Conservation (phyloP, 371 early-diverging fungal species). For the Apophysomyces variabilis region DNA sequence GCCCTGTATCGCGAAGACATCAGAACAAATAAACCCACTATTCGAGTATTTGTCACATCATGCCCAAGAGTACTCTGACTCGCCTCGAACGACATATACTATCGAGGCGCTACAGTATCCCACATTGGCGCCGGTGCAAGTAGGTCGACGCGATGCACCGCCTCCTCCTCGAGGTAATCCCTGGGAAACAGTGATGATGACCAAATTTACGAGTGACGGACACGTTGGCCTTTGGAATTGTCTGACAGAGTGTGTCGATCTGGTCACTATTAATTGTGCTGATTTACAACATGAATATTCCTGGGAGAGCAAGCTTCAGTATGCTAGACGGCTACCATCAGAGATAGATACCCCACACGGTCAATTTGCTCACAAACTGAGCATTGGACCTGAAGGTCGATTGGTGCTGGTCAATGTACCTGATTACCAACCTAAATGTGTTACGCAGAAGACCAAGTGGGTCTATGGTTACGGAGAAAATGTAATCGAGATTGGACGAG, state of each 20-base stretch:
- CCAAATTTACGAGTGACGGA: constrained; percentile 23
- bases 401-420: constrained; percentile 26
- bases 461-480: constrained; percentile 34
- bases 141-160: constrained; percentile 2
- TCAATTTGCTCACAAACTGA: constrained; percentile 32
- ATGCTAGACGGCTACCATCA: constrained; percentile 34
- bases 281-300: constrained; percentile 46
- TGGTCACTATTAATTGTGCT: constrained; percentile 32
- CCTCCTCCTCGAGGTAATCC: constrained; percentile 6
- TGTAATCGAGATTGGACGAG: constrained; percentile 41
- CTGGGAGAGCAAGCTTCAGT: constrained; percentile 47
- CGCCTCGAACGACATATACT: constrained; percentile 24
- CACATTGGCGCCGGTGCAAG: not conserved
- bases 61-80: constrained; percentile 18
- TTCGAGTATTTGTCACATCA: constrained; percentile 24
- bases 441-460: constrained; percentile 51
- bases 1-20: constrained; percentile 25
- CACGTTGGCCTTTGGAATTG: constrained; percentile 37
- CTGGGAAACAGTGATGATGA: constrained; percentile 13
- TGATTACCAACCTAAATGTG: constrained; percentile 28
- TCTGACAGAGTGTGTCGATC: constrained; percentile 33
- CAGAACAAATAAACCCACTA: constrained; percentile 20
- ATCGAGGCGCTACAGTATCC: constrained; percentile 28
- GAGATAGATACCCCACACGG: constrained; percentile 47
- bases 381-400: constrained; percentile 22